phyloP scores from a whole-genome alignment of 2,329 filamentous ascomycete species.

The Calonectria multiphialidica region DNA sequence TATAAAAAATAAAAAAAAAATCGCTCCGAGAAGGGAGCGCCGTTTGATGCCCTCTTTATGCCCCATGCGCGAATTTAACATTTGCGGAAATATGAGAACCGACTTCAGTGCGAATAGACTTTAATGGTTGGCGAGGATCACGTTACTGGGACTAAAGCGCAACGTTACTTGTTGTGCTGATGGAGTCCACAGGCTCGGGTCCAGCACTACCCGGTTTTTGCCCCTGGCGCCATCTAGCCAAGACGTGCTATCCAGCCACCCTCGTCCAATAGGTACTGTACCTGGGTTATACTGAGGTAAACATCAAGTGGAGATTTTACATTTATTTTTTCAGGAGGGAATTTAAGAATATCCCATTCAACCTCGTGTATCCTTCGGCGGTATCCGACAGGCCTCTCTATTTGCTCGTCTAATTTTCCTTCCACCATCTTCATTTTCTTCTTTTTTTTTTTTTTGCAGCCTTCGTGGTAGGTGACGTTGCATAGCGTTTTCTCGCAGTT shows the following conservation, averaged over 20 bases:
- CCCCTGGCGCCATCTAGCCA: background rate
- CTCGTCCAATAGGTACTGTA: background rate
- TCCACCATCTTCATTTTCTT: background rate
- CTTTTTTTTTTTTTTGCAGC: no score
- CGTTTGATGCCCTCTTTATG: background rate
- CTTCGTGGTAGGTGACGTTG: no score
- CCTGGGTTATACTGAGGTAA: background rate
- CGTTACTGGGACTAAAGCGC: background rate
- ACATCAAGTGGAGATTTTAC: background rate
- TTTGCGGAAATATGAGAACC: background rate
- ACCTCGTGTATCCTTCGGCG: no score
- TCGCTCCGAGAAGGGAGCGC: background rate
- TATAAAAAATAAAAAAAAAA: no score
- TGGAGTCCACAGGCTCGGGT: background rate
- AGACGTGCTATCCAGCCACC: background rate
- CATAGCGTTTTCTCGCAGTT: no score
- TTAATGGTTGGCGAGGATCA: background rate
- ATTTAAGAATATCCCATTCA: background rate
- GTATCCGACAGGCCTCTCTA: no score
- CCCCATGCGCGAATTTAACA: background rate
- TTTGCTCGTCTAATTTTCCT: no score
- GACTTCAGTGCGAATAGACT: background rate
- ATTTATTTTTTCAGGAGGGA: background rate
- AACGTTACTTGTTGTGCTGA: background rate
- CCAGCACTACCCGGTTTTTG: background rate